These are phyloP conservation scores for Cladosporium phlei DNA, from an alignment of 2,329 filamentous ascomycete genomes.

Conservation along the genomic window DNA sequence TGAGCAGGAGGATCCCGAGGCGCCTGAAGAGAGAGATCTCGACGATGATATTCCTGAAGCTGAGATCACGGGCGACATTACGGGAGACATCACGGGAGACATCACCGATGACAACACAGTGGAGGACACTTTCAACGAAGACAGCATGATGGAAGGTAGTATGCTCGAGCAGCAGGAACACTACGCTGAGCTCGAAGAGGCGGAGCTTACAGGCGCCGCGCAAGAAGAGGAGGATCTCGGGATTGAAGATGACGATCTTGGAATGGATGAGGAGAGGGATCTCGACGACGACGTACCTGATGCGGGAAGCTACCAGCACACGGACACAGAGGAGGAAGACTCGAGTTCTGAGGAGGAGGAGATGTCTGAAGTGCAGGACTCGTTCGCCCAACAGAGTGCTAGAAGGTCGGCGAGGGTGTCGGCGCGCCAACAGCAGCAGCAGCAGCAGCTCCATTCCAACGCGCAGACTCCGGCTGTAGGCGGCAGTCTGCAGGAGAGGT, in stretches of 20 bases:
- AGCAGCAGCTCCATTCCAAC: not conserved
- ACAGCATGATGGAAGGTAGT: slow-evolving; percentile 44
- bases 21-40: slow-evolving; percentile 44
- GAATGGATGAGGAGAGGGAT: slow-evolving; percentile 25
- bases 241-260: slow-evolving; percentile 23
- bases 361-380: slow-evolving; percentile 22
- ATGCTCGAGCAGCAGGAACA: slow-evolving; percentile 38
- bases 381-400: slow-evolving; percentile 23
- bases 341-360: slow-evolving; percentile 21
- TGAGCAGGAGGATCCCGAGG: slow-evolving; percentile 38
- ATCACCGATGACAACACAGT: slow-evolving; percentile 43
- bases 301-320: slow-evolving; percentile 51
- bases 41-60: slow-evolving; percentile 68
- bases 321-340: slow-evolving; percentile 49
- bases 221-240: slow-evolving; percentile 45
- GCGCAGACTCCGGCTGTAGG: slow-evolving; percentile 13
- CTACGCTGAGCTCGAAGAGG: slow-evolving; percentile 44
- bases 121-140: slow-evolving; percentile 44
- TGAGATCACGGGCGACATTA: slow-evolving; percentile 51
- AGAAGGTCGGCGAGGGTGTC: slow-evolving; percentile 16
- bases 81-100: slow-evolving; percentile 43
- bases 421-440: slow-evolving; percentile 4
- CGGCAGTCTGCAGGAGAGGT: slow-evolving; percentile 26
- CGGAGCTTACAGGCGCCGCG: slow-evolving; percentile 43
- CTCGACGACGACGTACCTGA: slow-evolving; percentile 50